These are phyloP conservation scores for Cryptococcus jaspeensis DNA, from an alignment of 1,284 basidiomycete species.

Conservation along the genomic window DNA sequence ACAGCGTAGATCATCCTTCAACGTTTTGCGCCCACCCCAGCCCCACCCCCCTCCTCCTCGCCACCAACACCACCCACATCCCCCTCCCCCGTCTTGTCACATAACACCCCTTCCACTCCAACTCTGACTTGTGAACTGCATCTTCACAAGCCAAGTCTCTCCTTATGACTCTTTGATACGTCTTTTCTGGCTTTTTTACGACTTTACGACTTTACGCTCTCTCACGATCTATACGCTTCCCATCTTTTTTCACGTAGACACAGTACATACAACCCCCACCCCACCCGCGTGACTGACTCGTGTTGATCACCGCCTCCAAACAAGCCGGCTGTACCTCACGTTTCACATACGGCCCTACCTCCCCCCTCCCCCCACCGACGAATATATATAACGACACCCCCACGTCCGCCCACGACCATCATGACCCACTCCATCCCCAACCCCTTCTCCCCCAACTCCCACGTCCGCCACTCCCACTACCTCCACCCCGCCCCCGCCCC, in stretches of 20 bases:
- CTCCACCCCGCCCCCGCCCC: slow-evolving; percentile 9
- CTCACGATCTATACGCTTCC: too few species aligned
- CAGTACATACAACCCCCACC: neutral
- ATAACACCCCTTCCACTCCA: too few species aligned
- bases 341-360: slow-evolving; percentile 1
- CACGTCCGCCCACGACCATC: too few species aligned
- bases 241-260: too few species aligned
- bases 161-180: neutral
- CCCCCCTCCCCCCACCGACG: neutral
- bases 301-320: neutral
- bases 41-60: neutral
- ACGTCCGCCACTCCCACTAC: slow-evolving; percentile 17
- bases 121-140: neutral
- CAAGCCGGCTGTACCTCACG: neutral
- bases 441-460: slow-evolving; percentile 15
- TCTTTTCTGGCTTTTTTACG: slow-evolving; percentile 7
- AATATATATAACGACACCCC: neutral
- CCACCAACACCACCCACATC: neutral
- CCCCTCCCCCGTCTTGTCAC: neutral
- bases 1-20: too few species aligned
- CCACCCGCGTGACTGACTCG: neutral
- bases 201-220: neutral
- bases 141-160: slow-evolving; percentile 1
- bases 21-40: neutral
- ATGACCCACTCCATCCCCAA: slow-evolving; percentile 3